These are phyloP conservation scores for California macrophylla DNA, from an alignment of 441 rosid species.

Conservation along the genomic window DNA sequence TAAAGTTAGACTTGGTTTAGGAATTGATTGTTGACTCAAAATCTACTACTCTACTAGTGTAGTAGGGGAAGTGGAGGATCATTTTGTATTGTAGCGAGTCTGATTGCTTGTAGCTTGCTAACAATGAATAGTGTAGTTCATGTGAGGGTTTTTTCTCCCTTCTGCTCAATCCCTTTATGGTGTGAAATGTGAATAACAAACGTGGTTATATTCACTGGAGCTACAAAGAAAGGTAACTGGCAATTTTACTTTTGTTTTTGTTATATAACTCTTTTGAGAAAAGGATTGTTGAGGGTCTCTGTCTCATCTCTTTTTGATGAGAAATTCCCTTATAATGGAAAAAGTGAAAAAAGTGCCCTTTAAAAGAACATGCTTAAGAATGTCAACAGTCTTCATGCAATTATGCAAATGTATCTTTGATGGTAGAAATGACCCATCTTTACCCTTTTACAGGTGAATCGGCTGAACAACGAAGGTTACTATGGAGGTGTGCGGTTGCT, in stretches of 20 bases:
- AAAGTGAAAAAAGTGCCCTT: too few species aligned
- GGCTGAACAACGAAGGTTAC: slow-evolving; percentile 72
- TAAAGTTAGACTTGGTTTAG: background rate
- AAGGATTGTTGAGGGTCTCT: too few species aligned
- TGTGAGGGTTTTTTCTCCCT: too few species aligned
- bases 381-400: background rate
- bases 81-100: background rate
- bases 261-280: too few species aligned
- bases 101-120: too few species aligned
- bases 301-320: background rate
- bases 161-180: background rate
- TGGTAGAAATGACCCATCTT: too few species aligned
- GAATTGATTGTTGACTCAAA: background rate
- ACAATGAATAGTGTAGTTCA: too few species aligned
- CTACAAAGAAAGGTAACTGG: background rate
- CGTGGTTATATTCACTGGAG: background rate
- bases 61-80: background rate
- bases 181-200: background rate
- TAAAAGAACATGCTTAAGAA: too few species aligned
- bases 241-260: background rate
- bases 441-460: slow-evolving; percentile 33
- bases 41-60: background rate
- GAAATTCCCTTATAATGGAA: too few species aligned
- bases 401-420: background rate
- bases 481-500: slow-evolving; percentile 87